These are phyloP conservation scores for Cytauxzoon felis DNA, from an alignment of 169 alveolate genomes.

Conservation along the genomic window DNA sequence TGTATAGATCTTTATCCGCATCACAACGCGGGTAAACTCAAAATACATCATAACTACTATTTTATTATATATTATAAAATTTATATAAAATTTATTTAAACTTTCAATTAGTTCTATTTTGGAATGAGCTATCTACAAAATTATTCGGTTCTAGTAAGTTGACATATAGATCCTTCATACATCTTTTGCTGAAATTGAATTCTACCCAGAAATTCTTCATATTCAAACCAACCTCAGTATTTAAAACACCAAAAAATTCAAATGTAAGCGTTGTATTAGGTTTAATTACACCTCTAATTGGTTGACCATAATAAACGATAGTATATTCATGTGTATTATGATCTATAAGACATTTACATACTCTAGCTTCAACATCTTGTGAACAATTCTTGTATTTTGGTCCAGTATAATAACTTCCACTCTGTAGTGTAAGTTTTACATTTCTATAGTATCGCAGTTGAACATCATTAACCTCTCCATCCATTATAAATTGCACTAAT, in stretches of 20 bases:
- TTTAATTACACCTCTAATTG: too few relatives aligned
- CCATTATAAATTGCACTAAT: background rate
- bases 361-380: too few relatives aligned
- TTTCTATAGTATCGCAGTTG: constrained; percentile 2
- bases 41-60: too few relatives aligned
- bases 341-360: too few relatives aligned
- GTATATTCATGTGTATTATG: too few relatives aligned
- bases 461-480: background rate
- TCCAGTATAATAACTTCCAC: too few relatives aligned
- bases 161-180: constrained; percentile 1
- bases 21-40: too few relatives aligned
- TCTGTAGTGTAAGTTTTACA: background rate
- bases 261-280: background rate
- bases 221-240: background rate
- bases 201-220: constrained; percentile 18
- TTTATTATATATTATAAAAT: too few relatives aligned
- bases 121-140: background rate
- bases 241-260: background rate
- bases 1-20: too few relatives aligned
- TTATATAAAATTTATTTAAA: too few relatives aligned
- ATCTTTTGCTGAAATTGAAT: background rate
- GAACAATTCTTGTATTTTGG: too few relatives aligned
- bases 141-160: constrained; percentile 8
- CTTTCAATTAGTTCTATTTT: background rate
- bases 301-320: too few relatives aligned